Percentiles rank a stretch among this genome's conserved stretches.
Conservation (phyloP, 371 early-diverging fungal genomes). For the Mucor ambiguus region DNA sequence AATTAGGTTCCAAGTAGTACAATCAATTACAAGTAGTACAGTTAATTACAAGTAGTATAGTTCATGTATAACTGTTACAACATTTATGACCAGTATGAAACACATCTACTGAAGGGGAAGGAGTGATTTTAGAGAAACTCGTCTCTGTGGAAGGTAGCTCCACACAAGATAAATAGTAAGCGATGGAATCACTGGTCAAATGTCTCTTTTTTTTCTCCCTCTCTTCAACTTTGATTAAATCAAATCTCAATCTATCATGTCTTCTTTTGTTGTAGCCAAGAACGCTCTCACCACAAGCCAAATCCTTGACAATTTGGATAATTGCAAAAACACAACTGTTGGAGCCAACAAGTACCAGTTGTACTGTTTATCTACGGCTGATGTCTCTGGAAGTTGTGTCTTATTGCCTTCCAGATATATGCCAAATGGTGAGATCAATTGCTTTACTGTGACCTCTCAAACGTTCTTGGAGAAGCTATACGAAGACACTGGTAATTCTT, state of each 20-base stretch:
- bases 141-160: neutral
- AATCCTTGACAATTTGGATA: neutral
- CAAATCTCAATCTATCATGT: neutral
- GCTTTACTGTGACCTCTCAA: constrained; percentile 9
- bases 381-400: constrained; percentile 3
- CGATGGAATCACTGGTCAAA: neutral
- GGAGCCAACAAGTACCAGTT: constrained; percentile 16
- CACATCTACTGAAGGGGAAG: neutral
- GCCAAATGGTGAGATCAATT: constrained; percentile 2
- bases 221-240: neutral
- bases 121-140: neutral
- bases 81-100: neutral
- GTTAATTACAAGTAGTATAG: neutral
- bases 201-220: neutral
- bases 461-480: neutral
- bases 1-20: neutral
- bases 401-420: constrained; percentile 7
- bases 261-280: neutral
- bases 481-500: constrained; percentile 10
- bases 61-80: neutral
- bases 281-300: neutral
- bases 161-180: neutral
- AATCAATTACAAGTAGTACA: neutral
- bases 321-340: constrained; percentile 11
- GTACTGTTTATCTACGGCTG: neutral